Base-by-base conservation (phyloP, 192 early-diverging fungal species). In the Linnemannia zychae region DNA sequence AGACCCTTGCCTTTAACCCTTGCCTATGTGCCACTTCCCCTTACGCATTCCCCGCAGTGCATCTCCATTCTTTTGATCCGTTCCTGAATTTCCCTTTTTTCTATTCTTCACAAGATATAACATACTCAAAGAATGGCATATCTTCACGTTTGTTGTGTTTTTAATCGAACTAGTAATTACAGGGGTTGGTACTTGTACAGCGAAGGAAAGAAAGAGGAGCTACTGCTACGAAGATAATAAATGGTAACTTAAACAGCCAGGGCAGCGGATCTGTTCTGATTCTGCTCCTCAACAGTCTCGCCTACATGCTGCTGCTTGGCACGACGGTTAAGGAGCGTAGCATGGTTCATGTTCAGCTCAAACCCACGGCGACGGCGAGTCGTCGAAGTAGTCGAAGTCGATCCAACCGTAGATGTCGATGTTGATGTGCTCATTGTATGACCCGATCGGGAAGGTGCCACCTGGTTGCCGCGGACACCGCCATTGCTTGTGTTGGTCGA, bases 291-390 rank as follows among this genome's bases (percentile, higher is more conserved):
- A 28, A 78, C 69, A 1, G 71, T 44, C 60, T 66, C 67, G 22
- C 66, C 66, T 7, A 73, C 28, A 28, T 31, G 20, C 60, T 65
- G 76, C 60, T 65, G 76, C 76, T 77, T 77, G 20, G 67, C 67
- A 33, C 90, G 87, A 37, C 88, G 89, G 65, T 77, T 88, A n/a
- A 91, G 44, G 3, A 91, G 49, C 22, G 88, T 91, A 11, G 89
- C 88, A 28, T 90, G 77, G 33, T 71, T 71, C 53, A 90, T 78
- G 65, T 87, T 76, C 57, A 90, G 71, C n/a, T 91, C 82, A 49
- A 91, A 91, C 17, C 76, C 75, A 72, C 72, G 67, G 20, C 81
- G 73, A 68, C 87, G 78, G 18, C 81, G 77, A 76, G 66, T 38
- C n/a, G 49, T 52, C 15, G 76, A 33, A n/a, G 75, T 31, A 9